phyloP scores from a whole-genome alignment of 192 early-diverging fungal genomes.

The Lunasporangiospora selenospora region DNA sequence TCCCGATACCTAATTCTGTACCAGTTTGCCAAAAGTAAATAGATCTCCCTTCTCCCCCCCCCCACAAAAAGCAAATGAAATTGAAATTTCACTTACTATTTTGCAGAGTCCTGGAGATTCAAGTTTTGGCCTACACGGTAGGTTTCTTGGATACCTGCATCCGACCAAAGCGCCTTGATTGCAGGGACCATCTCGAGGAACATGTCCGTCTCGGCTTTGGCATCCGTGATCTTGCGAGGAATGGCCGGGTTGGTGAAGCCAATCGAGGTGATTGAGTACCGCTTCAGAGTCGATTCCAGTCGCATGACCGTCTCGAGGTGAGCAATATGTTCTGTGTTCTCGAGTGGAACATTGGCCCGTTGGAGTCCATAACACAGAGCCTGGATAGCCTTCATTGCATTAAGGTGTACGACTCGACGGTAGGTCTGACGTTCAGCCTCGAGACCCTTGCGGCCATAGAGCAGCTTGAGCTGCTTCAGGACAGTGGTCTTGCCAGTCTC shows the following conservation, averaged over 20 bases:
- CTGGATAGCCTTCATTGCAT: slow-evolving; percentile 49
- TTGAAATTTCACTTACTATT: slow-evolving; percentile 48
- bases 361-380: slow-evolving; percentile 33
- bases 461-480: slow-evolving; percentile 30
- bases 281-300: slow-evolving; percentile 31
- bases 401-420: slow-evolving; percentile 38
- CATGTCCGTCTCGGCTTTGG: slow-evolving; percentile 22
- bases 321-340: slow-evolving; percentile 26
- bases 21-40: too few relatives aligned
- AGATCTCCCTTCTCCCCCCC: too few relatives aligned
- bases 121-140: slow-evolving; percentile 38
- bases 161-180: slow-evolving; percentile 48
- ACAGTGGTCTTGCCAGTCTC: slow-evolving; percentile 67
- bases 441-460: slow-evolving; percentile 31
- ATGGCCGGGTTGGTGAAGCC: slow-evolving; percentile 28
- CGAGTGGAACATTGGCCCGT: slow-evolving; percentile 26
- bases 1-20: too few relatives aligned
- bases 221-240: slow-evolving; percentile 25
- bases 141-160: slow-evolving; percentile 38
- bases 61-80: too few relatives aligned
- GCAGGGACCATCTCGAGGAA: slow-evolving; percentile 35
- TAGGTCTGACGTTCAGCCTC: slow-evolving; percentile 45
- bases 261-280: slow-evolving; percentile 35
- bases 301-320: slow-evolving; percentile 33
- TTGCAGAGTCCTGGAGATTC: slow-evolving; percentile 53